Conservation (phyloP, 2,329 filamentous ascomycete species). For the Endoconidiophora polonica region DNA sequence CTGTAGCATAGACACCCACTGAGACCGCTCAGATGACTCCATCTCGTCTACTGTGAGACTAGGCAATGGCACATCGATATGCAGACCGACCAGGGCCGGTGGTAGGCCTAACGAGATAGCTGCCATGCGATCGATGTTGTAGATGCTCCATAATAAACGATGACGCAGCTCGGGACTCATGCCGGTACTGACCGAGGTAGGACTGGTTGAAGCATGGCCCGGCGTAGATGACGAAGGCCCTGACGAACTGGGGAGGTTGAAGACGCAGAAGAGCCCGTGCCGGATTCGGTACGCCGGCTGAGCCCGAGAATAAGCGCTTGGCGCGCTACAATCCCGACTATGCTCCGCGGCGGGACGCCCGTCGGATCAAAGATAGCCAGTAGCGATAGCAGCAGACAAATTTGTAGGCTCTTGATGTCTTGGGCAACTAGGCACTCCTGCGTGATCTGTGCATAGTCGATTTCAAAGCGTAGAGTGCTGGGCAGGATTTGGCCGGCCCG, state of each 20-base stretch:
- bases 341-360: conserved; percentile 24
- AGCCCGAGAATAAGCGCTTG: conserved; percentile 25
- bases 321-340: conserved; percentile 24
- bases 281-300: conserved; percentile 19
- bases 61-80: conserved; percentile 26
- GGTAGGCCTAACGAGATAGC: conserved; percentile 26
- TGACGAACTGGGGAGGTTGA: too few species aligned
- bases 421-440: conserved; percentile 23
- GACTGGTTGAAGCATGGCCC: not conserved
- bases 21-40: conserved; percentile 23
- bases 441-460: conserved; percentile 25
- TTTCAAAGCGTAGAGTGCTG: conserved; percentile 18
- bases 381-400: conserved; percentile 25
- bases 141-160: conserved; percentile 29
- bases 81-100: conserved; percentile 24
- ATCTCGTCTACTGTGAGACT: conserved; percentile 30
- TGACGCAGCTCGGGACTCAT: conserved; percentile 20
- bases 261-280: conserved; percentile 13
- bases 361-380: conserved; percentile 28
- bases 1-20: conserved; percentile 26
- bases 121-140: conserved; percentile 30
- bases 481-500: conserved; percentile 24
- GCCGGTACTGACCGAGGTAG: not conserved
- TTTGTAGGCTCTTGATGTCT: conserved; percentile 24
- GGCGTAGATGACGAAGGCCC: too few species aligned